Evolutionary conservation across 1,139 yeast genomes (phyloP).

Genomic region (Pichia inconspicua): DNA sequence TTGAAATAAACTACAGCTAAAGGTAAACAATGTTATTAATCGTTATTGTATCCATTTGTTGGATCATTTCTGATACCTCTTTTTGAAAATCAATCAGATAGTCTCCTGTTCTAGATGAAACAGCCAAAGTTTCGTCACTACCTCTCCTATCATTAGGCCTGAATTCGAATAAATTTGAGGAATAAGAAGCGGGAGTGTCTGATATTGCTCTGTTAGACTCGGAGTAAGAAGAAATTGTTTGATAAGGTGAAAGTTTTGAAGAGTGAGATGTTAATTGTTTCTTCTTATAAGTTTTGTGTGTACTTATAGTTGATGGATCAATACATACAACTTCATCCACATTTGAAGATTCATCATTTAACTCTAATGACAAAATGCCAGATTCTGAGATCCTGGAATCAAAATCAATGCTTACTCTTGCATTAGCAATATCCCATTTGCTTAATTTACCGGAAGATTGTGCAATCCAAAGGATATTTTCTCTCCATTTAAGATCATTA

Average conservation of each 20-base stretch:
- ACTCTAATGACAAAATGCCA: constrained; percentile 8
- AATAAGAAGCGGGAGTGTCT: not conserved
- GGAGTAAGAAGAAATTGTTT: too few species aligned
- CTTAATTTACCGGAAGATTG: constrained; percentile 65
- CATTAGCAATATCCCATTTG: constrained; percentile 52
- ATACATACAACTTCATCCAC: constrained; percentile 9
- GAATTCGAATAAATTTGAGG: not conserved
- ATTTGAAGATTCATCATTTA: not conserved
- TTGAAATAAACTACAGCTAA: not conserved
- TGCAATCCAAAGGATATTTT: constrained; percentile 45
- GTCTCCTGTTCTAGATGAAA: constrained; percentile 2
- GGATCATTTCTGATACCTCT: constrained; percentile 12
- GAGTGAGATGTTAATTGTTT: not conserved
- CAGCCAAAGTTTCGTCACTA: not conserved
- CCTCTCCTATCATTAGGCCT: not conserved
- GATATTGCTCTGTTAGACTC: not conserved
- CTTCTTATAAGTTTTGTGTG: constrained; percentile 3
- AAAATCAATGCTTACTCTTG: not conserved
- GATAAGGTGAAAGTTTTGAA: not conserved
- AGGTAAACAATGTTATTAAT: constrained; percentile 13
- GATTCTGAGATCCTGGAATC: constrained; percentile 8
- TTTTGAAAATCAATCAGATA: constrained; percentile 6
- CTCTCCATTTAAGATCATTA: constrained; percentile 53
- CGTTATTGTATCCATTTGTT: constrained; percentile 8
- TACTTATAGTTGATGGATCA: constrained; percentile 10